Percentiles rank a stretch among this genome's conserved stretches.
Conservation (phyloP, 148 eudicot species). For the Tetragonia tetragonoides region DNA sequence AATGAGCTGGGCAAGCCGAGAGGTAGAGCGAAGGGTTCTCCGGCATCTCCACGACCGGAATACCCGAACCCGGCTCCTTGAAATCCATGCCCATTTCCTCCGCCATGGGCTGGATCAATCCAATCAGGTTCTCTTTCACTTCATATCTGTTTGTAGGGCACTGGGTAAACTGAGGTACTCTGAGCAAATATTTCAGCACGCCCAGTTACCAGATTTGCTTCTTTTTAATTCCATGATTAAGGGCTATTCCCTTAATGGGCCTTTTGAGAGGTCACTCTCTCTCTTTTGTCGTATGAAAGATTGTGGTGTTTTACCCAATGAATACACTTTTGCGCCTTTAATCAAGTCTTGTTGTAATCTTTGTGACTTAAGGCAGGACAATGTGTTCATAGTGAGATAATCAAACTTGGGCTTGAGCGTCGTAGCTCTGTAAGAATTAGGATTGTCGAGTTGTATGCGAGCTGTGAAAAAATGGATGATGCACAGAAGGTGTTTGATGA, state of each 20-base stretch:
- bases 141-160: constrained; percentile 53
- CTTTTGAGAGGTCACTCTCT: constrained; percentile 37
- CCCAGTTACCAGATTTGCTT: constrained; percentile 46
- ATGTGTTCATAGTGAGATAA: constrained; percentile 41
- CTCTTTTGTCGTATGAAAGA: constrained; percentile 50
- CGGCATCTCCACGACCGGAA: constrained; percentile 59
- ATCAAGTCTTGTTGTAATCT: constrained; percentile 62
- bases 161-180: constrained; percentile 42
- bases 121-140: constrained; percentile 66
- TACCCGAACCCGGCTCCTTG: constrained; percentile 46
- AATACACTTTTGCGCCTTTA: constrained; percentile 64
- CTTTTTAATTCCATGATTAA: constrained; percentile 77
- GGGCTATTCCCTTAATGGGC: constrained; percentile 46
- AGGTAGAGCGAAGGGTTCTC: constrained; percentile 61
- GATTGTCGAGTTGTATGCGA: constrained; percentile 48
- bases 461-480: constrained; percentile 44
- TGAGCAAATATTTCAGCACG: constrained; percentile 46
- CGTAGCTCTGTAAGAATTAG: constrained; percentile 39
- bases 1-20: constrained; percentile 26
- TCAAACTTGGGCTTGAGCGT: constrained; percentile 43
- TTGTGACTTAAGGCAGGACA: constrained; percentile 40
- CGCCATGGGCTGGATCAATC: constrained; percentile 68
- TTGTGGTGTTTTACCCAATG: constrained; percentile 59
- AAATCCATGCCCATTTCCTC: constrained; percentile 71
- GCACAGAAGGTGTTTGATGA: constrained; percentile 70